Conservation (phyloP, 441 rosid species). For the Syzygium malaccense region DNA sequence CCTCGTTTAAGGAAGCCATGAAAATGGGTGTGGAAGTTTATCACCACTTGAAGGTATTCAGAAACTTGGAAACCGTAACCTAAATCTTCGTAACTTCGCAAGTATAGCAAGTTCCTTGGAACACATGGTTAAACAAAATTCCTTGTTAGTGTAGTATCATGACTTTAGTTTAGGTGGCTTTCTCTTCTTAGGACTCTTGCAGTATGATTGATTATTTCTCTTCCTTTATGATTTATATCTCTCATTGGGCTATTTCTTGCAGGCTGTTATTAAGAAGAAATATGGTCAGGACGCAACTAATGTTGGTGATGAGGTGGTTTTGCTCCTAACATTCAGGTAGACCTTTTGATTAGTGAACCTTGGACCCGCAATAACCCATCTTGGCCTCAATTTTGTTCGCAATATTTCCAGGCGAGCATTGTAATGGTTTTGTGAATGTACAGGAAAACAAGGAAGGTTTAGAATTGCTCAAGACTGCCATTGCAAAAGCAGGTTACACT, state of each 20-base stretch:
- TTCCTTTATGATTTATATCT: background rate
- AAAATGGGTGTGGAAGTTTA: slow-evolving; percentile 96
- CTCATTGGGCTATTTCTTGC: background rate
- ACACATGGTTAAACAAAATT: background rate
- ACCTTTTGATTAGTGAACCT: background rate
- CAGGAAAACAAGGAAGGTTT: slow-evolving; percentile 99
- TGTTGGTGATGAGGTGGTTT: slow-evolving; percentile 99
- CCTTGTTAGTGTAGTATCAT: background rate
- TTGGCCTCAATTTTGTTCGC: background rate
- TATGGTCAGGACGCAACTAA: slow-evolving; percentile 97
- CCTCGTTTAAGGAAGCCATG: slow-evolving; percentile 92
- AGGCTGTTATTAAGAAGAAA: slow-evolving; percentile 93
- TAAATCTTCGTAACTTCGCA: background rate
- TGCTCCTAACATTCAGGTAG: slow-evolving; percentile 93
- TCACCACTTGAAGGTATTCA: slow-evolving; percentile 74
- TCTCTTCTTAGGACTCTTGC: background rate
- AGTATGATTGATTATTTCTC: background rate
- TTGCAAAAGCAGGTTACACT: slow-evolving; percentile 90
- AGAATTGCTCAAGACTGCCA: slow-evolving; percentile 90
- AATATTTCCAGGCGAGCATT: background rate
- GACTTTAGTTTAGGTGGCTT: background rate
- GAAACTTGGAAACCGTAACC: background rate
- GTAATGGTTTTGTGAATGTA: background rate
- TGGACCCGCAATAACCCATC: background rate
- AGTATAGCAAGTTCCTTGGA: background rate